Percentiles rank a stretch among this genome's conserved stretches.
phyloP scores from a whole-genome alignment of 2,329 filamentous ascomycete genomes.

The Tolypocladium album region DNA sequence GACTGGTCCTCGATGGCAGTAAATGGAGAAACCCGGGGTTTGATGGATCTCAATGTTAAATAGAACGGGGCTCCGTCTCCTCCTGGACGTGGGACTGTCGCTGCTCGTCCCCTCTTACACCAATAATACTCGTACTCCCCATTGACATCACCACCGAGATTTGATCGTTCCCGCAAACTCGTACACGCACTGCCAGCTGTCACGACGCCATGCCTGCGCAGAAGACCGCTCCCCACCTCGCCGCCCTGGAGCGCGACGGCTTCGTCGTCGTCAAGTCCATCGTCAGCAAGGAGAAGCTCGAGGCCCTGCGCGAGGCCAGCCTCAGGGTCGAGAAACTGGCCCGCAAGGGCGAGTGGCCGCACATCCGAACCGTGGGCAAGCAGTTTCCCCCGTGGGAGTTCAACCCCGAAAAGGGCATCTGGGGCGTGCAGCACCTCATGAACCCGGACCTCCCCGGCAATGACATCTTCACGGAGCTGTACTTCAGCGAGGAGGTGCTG shows the following conservation, averaged over 20 bases:
- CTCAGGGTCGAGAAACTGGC: conserved; percentile 47
- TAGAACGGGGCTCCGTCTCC: not conserved
- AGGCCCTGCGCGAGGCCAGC: conserved; percentile 49
- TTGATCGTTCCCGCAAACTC: not conserved
- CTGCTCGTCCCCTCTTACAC: not conserved
- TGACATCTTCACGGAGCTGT: conserved; percentile 51
- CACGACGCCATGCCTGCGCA: conserved; percentile 8
- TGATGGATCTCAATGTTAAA: not conserved
- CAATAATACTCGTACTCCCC: not conserved
- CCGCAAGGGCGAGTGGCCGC: conserved; percentile 64
- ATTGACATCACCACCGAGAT: not conserved
- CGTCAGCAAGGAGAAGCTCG: conserved; percentile 44
- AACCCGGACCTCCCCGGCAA: conserved; percentile 58
- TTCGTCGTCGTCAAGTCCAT: conserved; percentile 63
- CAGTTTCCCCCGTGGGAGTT: conserved; percentile 80
- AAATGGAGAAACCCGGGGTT: not conserved
- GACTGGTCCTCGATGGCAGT: not conserved
- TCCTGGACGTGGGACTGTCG: not conserved
- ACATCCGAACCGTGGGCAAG: conserved; percentile 75
- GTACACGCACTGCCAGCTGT: not conserved
- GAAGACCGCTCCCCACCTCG: conserved; percentile 11
- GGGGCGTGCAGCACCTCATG: conserved; percentile 81
- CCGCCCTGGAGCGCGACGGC: conserved; percentile 56
- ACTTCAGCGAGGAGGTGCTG: conserved; percentile 60
- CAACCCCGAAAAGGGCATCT: conserved; percentile 57